These are phyloP conservation scores for Trametes pubescens DNA, from an alignment of 1,284 basidiomycete species.

Conservation along the genomic window DNA sequence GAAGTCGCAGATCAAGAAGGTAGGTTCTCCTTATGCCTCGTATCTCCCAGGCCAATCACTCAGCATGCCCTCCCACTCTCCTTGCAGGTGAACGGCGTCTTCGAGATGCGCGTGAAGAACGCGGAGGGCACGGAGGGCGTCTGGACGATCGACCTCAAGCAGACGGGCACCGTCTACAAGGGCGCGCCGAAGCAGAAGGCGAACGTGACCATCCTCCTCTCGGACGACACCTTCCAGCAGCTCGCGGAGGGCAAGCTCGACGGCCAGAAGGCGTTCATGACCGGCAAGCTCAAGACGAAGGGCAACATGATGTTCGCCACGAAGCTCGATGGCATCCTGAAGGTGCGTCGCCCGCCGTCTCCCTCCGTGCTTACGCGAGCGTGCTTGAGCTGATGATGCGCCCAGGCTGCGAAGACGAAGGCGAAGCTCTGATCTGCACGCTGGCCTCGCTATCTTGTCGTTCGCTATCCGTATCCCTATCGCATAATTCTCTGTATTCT, in stretches of 20 bases:
- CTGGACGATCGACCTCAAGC: slow-evolving; percentile 98
- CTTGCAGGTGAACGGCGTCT: slow-evolving; percentile 87
- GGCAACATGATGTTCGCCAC: slow-evolving; percentile 91
- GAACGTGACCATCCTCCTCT: slow-evolving; percentile 81
- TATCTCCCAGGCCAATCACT: background rate
- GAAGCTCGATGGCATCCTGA: slow-evolving; percentile 85
- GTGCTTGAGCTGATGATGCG: slow-evolving; percentile 5
- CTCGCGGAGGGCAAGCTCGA: slow-evolving; percentile 81
- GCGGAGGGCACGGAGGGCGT: slow-evolving; percentile 75
- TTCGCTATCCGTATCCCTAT: slow-evolving; percentile 19
- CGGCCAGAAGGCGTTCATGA: slow-evolving; percentile 95
- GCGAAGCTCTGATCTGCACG: slow-evolving; percentile 45
- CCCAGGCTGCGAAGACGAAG: slow-evolving; percentile 48
- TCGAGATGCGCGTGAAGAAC: slow-evolving; percentile 90
- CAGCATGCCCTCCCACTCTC: background rate
- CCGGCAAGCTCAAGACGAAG: slow-evolving; percentile 86
- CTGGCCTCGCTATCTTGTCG: background rate
- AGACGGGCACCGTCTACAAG: slow-evolving; percentile 83
- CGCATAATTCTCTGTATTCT: slow-evolving; percentile 27
- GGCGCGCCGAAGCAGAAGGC: slow-evolving; percentile 77
- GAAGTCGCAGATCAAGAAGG: slow-evolving; percentile 88
- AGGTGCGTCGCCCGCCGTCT: slow-evolving; percentile 56
- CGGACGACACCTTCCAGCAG: slow-evolving; percentile 73
- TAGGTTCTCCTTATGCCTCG: slow-evolving; percentile 37
- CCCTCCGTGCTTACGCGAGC: background rate